A percentile compares a stretch with the other conserved stretches of the same genome.
phyloP scores from a whole-genome alignment of 306 rosid genomes.

The Hylodesmum podocarpum region DNA sequence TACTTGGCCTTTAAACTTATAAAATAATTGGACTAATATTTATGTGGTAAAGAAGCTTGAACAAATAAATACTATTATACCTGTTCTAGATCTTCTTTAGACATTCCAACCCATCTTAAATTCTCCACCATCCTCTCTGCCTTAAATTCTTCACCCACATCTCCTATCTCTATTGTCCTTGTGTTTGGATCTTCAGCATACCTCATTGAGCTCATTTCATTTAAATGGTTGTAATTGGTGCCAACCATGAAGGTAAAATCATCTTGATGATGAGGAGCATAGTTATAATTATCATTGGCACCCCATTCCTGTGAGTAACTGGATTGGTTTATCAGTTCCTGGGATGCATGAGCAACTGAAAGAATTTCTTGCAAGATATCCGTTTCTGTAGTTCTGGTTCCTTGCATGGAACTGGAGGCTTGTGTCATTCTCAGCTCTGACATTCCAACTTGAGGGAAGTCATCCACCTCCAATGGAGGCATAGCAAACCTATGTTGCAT shows the following conservation, averaged over 20 bases:
- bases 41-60: not conserved
- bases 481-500: slow-evolving; percentile 70
- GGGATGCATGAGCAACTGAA: slow-evolving; percentile 81
- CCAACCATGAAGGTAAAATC: slow-evolving; percentile 73
- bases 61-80: slow-evolving; percentile 36
- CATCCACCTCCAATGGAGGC: slow-evolving; percentile 80
- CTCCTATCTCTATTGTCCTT: slow-evolving; percentile 55
- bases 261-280: slow-evolving; percentile 32
- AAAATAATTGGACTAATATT: not conserved
- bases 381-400: slow-evolving; percentile 39
- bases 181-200: slow-evolving; percentile 44
- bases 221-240: slow-evolving; percentile 33
- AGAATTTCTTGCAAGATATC: slow-evolving; percentile 87
- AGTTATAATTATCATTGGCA: slow-evolving; percentile 42
- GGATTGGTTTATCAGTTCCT: slow-evolving; percentile 57
- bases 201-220: slow-evolving; percentile 41
- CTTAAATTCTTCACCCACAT: slow-evolving; percentile 54
- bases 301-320: slow-evolving; percentile 39
- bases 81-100: slow-evolving; percentile 61
- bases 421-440: slow-evolving; percentile 52
- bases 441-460: slow-evolving; percentile 57
- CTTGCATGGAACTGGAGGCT: slow-evolving; percentile 24
- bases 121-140: slow-evolving; percentile 58
- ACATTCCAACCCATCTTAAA: slow-evolving; percentile 90
- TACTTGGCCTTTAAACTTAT: no score